Evolutionary conservation across 2,329 filamentous ascomycete genomes (phyloP), one percentile per base, ranked within the genome.

Genomic region (Hymenoscyphus fructigenus): DNA sequence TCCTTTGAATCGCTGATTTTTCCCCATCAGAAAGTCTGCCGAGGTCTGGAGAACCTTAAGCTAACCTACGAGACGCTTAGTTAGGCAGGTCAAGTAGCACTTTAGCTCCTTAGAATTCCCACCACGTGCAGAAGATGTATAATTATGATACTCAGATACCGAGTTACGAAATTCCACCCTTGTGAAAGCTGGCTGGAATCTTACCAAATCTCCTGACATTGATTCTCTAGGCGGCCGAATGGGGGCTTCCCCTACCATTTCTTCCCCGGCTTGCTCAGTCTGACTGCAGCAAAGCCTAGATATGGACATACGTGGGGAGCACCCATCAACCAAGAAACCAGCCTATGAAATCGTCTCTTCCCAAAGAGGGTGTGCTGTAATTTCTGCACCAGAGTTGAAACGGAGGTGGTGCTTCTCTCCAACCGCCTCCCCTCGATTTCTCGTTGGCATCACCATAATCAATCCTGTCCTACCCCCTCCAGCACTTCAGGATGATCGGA

Each of bases 311-410:
- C 47, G 47, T 53, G 47, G 47, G 20, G 20, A 53, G 14, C 10
- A 14, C 9, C 47, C 47, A 23, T 20, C 20, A 26, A 53, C 6
- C 10, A 5, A 4, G 7, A 20, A 7, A 9, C 20, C 14, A 12
- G 20, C 47, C 47, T 26, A 53, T 53, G 47, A 53, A 47, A 26
- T 53, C 10, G 47, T 20, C 47, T 26, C 23, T 23, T 53, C 12
- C 20, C n/a, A 26, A 53, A 28, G 47, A 14, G 23, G 47, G 47
- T 23, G 20, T 53, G 20, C 47, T 23, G 47, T 53, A 38, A 23
- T 15, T 23, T 26, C 47, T 53, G 47, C 47, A 53, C 47, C 47
- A 53, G 47, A 53, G 47, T 53, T 53, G 20, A 53, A 53, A 53
- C 47, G 20, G n/a, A 14, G 44, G 23, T 50, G 44, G 23, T 50